Evolutionary conservation across 257 asterid species (phyloP), one percentile per base, ranked within the genome.

Genomic region (Solanum sitiens): DNA sequence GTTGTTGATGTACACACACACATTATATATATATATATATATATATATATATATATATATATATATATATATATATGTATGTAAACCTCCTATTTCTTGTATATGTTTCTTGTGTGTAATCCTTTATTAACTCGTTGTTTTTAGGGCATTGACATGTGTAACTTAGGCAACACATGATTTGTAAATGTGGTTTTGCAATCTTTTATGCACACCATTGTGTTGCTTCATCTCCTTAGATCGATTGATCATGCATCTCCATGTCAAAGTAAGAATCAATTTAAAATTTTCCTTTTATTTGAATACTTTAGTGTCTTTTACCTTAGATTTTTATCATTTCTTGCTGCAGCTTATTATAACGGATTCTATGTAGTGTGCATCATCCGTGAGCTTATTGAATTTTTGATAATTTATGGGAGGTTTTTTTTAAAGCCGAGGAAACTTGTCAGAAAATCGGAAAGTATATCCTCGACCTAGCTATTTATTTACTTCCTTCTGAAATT

Each of bases 91-190:
- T 12, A 45, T 16, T 45, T 45, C 45, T 40, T 8, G 3, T 42
- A 42, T 42, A 42, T 42, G 45, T 42, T 47, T 13, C 18, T 14
- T 47, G 59, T 12, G 18, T 47, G 18, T 14, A 47, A 14, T 13
- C 7, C 14, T 5, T 13, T 13, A 5, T 13, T 13, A 6, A 42
- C 45, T 42, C 45, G 12, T 42, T 10, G 2, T 47, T 47, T 47
- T 47, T 6, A 14, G 59, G 59, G 59, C 18, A 47, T 47, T 47
- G 59, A 20, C 16, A 14, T 47, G 59, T 47, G 14, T 30, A 96
- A 95, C 91, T 89, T 96, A 65, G 98, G 99, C 18, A 96, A 96
- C 83, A 95, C 99, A n/a, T 96, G 99, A 92, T 96, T 95, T 86
- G 89, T 96, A 59, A 96, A 96, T 89, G 90, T 95, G 2, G 93